Conservation (phyloP, 306 rosid genomes). For the Malus asiatica region DNA sequence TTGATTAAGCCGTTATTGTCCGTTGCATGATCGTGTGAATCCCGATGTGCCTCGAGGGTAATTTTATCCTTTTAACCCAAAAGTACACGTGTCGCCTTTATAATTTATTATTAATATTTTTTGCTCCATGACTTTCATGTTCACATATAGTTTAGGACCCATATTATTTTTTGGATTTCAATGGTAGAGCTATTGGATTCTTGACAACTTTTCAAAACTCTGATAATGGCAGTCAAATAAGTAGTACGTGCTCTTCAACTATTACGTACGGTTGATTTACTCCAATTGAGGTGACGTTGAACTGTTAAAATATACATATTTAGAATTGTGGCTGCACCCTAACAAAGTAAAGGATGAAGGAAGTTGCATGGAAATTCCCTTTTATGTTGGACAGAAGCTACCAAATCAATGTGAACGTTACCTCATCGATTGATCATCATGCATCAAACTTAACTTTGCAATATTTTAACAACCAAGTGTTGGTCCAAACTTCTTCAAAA, state of each 20-base stretch:
- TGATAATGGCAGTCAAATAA: neutral
- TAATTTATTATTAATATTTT: no score
- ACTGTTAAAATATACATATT: neutral
- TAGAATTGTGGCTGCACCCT: neutral
- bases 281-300: neutral
- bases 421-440: neutral
- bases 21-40: no score
- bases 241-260: neutral
- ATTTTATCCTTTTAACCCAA: no score
- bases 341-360: neutral
- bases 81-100: no score
- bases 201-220: neutral
- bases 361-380: constrained; percentile 34
- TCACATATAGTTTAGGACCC: no score
- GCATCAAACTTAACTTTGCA: neutral
- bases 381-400: constrained; percentile 4
- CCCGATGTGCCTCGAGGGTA: no score
- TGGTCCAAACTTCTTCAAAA: no score
- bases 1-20: no score
- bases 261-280: neutral
- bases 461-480: neutral
- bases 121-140: no score
- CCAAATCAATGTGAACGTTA: neutral
- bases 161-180: no score
- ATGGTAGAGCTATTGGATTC: no score